Evolutionary conservation across 176 grass and related monocot genomes (phyloP).

Genomic region (Zoysia japonica): DNA sequence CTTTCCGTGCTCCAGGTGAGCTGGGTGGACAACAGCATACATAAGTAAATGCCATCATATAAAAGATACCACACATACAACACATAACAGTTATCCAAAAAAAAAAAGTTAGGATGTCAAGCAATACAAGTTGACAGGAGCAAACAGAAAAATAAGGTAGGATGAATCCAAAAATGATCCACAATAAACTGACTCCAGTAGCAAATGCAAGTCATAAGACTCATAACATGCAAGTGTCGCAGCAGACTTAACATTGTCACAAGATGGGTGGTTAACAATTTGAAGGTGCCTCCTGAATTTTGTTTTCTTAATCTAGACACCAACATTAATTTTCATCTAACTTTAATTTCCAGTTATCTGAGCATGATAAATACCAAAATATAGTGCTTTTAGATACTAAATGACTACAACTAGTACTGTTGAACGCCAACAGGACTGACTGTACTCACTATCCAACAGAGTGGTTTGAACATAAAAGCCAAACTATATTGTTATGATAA

Average conservation of each 20-base stretch:
- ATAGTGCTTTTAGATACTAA: not conserved
- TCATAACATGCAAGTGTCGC: no score
- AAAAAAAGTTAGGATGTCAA: not conserved
- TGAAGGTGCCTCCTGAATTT: not conserved
- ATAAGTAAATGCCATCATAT: slow-evolving; percentile 22
- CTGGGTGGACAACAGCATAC: slow-evolving; percentile 42
- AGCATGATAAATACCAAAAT: not conserved
- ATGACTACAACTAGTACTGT: not conserved
- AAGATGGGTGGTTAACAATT: no score
- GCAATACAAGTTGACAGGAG: not conserved
- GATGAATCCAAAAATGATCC: not conserved
- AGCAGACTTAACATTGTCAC: no score
- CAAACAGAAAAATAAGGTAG: not conserved
- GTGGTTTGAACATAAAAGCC: not conserved
- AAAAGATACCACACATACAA: not conserved
- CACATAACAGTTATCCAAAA: no score
- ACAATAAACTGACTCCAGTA: not conserved
- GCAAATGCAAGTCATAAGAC: not conserved
- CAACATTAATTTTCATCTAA: not conserved
- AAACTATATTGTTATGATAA: not conserved
- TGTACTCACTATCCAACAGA: not conserved
- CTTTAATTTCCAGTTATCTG: not conserved
- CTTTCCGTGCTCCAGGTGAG: slow-evolving; percentile 59
- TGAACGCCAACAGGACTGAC: not conserved
- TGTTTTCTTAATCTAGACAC: not conserved